Base-by-base conservation (phyloP, 2,329 filamentous ascomycete genomes). In the Podosphaera leucotricha region DNA sequence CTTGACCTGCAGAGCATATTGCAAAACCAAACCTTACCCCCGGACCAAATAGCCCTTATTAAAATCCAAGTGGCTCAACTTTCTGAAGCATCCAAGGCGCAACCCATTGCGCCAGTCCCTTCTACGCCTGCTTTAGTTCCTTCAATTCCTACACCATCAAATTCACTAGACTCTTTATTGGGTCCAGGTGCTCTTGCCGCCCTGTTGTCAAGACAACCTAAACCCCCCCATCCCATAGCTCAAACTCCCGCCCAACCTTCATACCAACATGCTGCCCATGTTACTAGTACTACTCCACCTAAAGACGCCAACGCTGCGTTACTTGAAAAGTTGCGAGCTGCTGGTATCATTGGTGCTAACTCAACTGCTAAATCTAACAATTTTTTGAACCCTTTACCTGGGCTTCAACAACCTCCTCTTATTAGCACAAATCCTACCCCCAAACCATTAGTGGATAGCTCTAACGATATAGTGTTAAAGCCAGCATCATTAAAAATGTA, bases 31-130 rank as follows among this genome's bases (percentile, higher is more conserved):
- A 76, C 77, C 57, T 68, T 93, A 59, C 78, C 78, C 47, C 75
- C 76, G 54, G 77, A 86, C 56, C 81, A 92, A 64, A 70, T 93
- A 58, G 75, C 80, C 62, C 73, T 80, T 60, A 80, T 93, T 62
- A 82, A 79, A 62, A 77, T 79, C 59, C 83, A 90, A 70, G 77
- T 94, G 61, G 75, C 79, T 60, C 75, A 77, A 61, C 71, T 93
- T 60, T 55, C 56, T 49, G 51, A 56, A 45, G 52, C 56, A 45
- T 47, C 56, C 46, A 53, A 58, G 44, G 51, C 58, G 41, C 50
- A 55, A 24, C 53, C 57, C 48, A 52, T 55, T 35, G 51, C 55
- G 22, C 54, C 60, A 54, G 54, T 59, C 55, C 59, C 57, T 43
- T 57, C 57, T 47, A 44, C 50, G 24, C 51, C 46, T 40, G 47